phyloP scores from a whole-genome alignment of 1,139 yeast genomes.

The Geotrichum restrictum region DNA sequence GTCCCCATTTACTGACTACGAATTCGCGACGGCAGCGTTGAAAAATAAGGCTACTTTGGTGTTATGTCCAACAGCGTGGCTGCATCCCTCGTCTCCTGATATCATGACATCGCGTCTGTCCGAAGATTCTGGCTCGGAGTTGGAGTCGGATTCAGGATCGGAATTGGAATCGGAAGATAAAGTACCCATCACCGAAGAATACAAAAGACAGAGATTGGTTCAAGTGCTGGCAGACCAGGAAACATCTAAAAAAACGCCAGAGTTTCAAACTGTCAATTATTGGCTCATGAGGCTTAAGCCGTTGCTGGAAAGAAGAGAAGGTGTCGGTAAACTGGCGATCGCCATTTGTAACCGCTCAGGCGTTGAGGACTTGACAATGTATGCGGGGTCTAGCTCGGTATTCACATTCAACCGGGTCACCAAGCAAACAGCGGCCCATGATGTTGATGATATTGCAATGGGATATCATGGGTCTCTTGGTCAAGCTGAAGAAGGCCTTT shows the following conservation, averaged over 20 bases:
- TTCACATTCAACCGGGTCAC: slow-evolving; percentile 23
- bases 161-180: no score
- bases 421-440: slow-evolving; percentile 5
- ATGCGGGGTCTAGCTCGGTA: slow-evolving; percentile 61
- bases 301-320: slow-evolving; percentile 41
- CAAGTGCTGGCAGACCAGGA: slow-evolving; percentile 22
- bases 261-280: slow-evolving; percentile 46
- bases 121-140: slow-evolving; percentile 18
- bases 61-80: slow-evolving; percentile 87
- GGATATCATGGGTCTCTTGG: slow-evolving; percentile 29
- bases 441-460: slow-evolving; percentile 11
- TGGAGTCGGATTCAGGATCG: no score
- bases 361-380: slow-evolving; percentile 61
- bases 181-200: slow-evolving; percentile 12
- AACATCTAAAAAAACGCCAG: slow-evolving; percentile 37
- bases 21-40: slow-evolving; percentile 58
- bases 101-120: slow-evolving; percentile 18
- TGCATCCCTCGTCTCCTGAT: slow-evolving; percentile 45
- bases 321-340: slow-evolving; percentile 34
- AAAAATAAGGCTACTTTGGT: slow-evolving; percentile 51
- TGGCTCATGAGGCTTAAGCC: slow-evolving; percentile 77
- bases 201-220: not conserved
- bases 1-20: slow-evolving; percentile 72
- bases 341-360: slow-evolving; percentile 71
- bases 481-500: slow-evolving; percentile 27